phyloP scores from a whole-genome alignment of 1,284 basidiomycete genomes.

The Marasmius oreades region DNA sequence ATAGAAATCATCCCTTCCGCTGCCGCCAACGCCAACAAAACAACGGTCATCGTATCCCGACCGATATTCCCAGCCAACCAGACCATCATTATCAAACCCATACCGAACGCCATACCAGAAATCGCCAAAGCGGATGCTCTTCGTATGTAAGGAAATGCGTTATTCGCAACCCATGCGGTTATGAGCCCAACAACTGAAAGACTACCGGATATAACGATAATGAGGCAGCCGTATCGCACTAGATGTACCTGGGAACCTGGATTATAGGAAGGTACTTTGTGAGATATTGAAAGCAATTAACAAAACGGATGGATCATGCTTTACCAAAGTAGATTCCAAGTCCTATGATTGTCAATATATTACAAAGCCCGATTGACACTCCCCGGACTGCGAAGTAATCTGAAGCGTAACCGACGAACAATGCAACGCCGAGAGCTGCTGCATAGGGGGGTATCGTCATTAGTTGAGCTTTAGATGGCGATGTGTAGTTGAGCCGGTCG shows the following conservation, averaged over 20 bases:
- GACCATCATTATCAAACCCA: slow-evolving; percentile 54
- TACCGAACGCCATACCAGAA: slow-evolving; percentile 50
- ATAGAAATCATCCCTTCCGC: too few species aligned
- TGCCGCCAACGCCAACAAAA: too few species aligned
- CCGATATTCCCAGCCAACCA: slow-evolving; percentile 47
- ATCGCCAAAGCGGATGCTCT: slow-evolving; percentile 54
- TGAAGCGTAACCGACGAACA: slow-evolving; percentile 24
- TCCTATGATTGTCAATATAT: slow-evolving; percentile 22
- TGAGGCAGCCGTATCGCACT: slow-evolving; percentile 47
- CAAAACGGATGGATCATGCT: slow-evolving; percentile 20
- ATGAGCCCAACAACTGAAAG: slow-evolving; percentile 42
- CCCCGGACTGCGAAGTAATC: slow-evolving; percentile 28
- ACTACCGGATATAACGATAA: slow-evolving; percentile 45
- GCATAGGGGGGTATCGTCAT: slow-evolving; percentile 15
- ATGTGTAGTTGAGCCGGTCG: slow-evolving; percentile 7
- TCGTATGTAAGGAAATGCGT: slow-evolving; percentile 50
- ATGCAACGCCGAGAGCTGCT: slow-evolving; percentile 19
- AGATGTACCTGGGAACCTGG: slow-evolving; percentile 3
- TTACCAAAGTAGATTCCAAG: slow-evolving; percentile 23
- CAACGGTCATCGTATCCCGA: slow-evolving; percentile 15
- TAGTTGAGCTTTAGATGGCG: slow-evolving; percentile 11
- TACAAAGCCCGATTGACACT: slow-evolving; percentile 19
- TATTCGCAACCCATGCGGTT: slow-evolving; percentile 54
- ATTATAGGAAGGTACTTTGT: too few species aligned
- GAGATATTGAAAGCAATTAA: too few species aligned